Conservation (phyloP, 2,329 filamentous ascomycete genomes). For the Xylariales sp. region DNA sequence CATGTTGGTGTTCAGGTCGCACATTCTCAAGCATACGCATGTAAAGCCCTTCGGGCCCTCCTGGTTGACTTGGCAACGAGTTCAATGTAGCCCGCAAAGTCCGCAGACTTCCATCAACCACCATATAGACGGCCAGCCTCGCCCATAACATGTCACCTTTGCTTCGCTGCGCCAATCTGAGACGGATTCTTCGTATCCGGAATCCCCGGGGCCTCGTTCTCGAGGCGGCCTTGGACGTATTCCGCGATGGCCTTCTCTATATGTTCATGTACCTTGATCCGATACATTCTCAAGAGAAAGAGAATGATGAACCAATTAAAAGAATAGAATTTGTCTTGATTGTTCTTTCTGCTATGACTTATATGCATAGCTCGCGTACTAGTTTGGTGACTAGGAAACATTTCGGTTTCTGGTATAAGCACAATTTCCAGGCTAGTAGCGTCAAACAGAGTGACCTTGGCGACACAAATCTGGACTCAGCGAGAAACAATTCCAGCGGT, state of each 20-base stretch:
- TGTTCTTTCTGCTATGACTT: too few species aligned
- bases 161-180: constrained; percentile 21
- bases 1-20: constrained; percentile 19
- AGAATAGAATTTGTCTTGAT: too few species aligned
- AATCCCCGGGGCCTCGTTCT: constrained; percentile 24
- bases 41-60: constrained; percentile 25
- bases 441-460: too few species aligned
- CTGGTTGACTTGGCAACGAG: constrained; percentile 23
- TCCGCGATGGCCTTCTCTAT: constrained; percentile 24
- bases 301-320: too few species aligned
- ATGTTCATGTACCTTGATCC: constrained; percentile 24
- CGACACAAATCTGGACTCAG: too few species aligned
- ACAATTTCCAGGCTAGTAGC: too few species aligned
- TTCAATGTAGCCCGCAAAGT: constrained; percentile 22
- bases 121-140: constrained; percentile 26
- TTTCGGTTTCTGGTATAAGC: too few species aligned
- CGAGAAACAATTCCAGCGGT: too few species aligned
- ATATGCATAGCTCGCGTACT: too few species aligned
- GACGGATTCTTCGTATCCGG: constrained; percentile 22
- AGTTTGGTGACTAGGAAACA: too few species aligned
- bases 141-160: constrained; percentile 27
- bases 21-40: constrained; percentile 28
- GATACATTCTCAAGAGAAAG: too few species aligned
- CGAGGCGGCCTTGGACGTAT: constrained; percentile 24
- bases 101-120: constrained; percentile 24